Conservation (phyloP, 768 basidiomycete genomes). For the Dictyophora rubrovolvata region DNA sequence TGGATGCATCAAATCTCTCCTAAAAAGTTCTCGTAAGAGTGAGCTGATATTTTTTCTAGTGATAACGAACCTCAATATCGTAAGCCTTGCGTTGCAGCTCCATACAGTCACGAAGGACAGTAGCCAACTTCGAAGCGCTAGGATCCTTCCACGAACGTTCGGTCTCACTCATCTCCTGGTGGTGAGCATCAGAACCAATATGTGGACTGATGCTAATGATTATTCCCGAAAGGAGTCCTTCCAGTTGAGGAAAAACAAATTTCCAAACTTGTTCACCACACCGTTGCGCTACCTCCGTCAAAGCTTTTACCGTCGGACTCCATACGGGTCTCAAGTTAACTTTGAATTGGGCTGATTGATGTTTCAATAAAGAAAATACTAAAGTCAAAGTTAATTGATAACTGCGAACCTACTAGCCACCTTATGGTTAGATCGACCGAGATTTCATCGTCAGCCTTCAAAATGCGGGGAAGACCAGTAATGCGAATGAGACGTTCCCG, state of each 20-base stretch:
- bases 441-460: constrained; percentile 36
- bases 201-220: not conserved
- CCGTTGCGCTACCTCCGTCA: constrained; percentile 41
- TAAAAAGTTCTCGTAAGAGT: not conserved
- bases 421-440: constrained; percentile 55
- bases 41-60: no score
- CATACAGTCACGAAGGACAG: constrained; percentile 39
- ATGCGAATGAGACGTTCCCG: constrained; percentile 79
- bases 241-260: constrained; percentile 55
- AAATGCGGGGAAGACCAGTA: constrained; percentile 53
- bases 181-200: not conserved
- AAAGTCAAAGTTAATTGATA: not conserved
- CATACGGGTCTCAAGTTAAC: constrained; percentile 88
- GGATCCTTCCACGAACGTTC: constrained; percentile 74
- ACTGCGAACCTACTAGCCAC: constrained; percentile 61
- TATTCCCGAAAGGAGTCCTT: constrained; percentile 19
- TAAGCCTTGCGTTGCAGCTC: constrained; percentile 20
- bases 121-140: constrained; percentile 50
- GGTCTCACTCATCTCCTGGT: constrained; percentile 41
- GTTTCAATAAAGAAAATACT: not conserved
- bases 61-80: constrained; percentile 25
- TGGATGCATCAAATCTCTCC: constrained; percentile 56
- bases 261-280: constrained; percentile 68
- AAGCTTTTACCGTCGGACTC: constrained; percentile 64
- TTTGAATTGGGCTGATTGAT: constrained; percentile 71